A percentile compares a stretch with the other conserved stretches of the same genome.
Evolutionary conservation across 139 green algal genomes (phyloP).

Genomic region (Tetratostichococcus sp.): DNA sequence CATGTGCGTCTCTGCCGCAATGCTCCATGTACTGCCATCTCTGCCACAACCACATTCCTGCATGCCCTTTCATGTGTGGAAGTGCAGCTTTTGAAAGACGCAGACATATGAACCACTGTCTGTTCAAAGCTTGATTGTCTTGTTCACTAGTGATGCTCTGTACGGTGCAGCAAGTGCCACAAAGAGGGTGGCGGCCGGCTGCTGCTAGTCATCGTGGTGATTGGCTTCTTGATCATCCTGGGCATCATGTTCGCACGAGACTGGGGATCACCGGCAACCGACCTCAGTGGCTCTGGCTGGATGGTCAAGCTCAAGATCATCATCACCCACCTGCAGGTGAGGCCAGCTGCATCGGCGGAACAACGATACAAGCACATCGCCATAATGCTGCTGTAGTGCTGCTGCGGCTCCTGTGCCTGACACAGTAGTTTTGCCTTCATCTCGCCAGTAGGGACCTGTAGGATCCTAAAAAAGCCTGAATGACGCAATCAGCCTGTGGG

Average conservation of each 20-base stretch:
- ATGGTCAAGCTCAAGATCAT: slow-evolving; percentile 46
- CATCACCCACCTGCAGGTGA: slow-evolving; percentile 32
- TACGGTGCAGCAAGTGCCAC: slow-evolving; percentile 7
- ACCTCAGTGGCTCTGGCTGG: slow-evolving; percentile 14
- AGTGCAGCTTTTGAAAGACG: too few relatives aligned
- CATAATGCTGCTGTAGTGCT: too few relatives aligned
- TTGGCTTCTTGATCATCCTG: slow-evolving; percentile 21
- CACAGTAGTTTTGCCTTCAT: not conserved
- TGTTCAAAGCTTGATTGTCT: too few relatives aligned
- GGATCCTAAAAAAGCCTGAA: too few relatives aligned
- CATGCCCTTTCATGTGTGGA: too few relatives aligned
- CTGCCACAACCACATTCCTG: not conserved
- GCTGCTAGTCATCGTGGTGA: slow-evolving; percentile 19
- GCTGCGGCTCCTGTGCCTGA: too few relatives aligned
- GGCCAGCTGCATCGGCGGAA: not conserved
- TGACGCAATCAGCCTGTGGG: not conserved
- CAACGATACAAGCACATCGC: too few relatives aligned
- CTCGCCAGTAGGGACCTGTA: not conserved
- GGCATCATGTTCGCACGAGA: slow-evolving; percentile 17
- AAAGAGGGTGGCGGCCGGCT: slow-evolving; percentile 4
- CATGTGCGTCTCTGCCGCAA: slow-evolving; percentile 2
- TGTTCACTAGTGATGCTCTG: not conserved
- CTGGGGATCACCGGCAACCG: slow-evolving; percentile 20
- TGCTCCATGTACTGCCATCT: not conserved
- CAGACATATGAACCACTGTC: too few relatives aligned